Percentiles rank a stretch among this genome's conserved stretches.
These are phyloP conservation scores for Raffaelea albimanens DNA, from an alignment of 2,329 filamentous ascomycete genomes.

Conservation along the genomic window DNA sequence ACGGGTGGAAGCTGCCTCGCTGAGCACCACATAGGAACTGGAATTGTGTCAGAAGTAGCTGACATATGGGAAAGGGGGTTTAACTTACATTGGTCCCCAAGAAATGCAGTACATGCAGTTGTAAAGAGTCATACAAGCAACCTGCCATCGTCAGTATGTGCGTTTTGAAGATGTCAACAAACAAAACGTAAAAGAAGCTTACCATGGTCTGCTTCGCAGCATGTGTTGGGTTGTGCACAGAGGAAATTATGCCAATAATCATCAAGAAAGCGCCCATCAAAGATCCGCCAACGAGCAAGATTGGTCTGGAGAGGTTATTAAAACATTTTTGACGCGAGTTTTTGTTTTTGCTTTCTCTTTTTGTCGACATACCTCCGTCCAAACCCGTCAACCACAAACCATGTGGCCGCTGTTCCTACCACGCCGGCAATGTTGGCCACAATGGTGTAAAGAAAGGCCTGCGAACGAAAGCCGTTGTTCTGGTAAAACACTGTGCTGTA, in stretches of 20 bases:
- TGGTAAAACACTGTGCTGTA: conserved; percentile 20
- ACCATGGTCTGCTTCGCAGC: background rate
- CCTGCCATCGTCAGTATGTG: too few species aligned
- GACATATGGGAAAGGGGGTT: background rate
- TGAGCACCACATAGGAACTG: background rate
- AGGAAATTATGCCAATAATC: conserved; percentile 12
- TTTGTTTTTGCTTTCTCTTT: too few species aligned
- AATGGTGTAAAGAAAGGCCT: background rate
- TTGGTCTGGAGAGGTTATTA: too few species aligned
- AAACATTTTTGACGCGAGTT: too few species aligned
- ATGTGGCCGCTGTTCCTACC: background rate
- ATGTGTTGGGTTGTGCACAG: background rate
- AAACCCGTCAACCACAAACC: background rate
- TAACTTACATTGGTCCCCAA: background rate
- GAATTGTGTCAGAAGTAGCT: background rate
- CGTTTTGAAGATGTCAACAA: too few species aligned
- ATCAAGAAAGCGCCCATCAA: conserved; percentile 17
- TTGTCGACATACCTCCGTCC: too few species aligned
- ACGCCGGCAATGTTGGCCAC: background rate
- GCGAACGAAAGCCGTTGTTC: background rate
- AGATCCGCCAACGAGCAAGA: conserved; percentile 16
- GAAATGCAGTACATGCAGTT: background rate
- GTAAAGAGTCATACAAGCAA: background rate
- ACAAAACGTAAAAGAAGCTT: too few species aligned
- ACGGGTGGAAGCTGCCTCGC: background rate